Evolutionary conservation across 371 early-diverging fungal genomes (phyloP).

Genomic region (Nematocida sp.): DNA sequence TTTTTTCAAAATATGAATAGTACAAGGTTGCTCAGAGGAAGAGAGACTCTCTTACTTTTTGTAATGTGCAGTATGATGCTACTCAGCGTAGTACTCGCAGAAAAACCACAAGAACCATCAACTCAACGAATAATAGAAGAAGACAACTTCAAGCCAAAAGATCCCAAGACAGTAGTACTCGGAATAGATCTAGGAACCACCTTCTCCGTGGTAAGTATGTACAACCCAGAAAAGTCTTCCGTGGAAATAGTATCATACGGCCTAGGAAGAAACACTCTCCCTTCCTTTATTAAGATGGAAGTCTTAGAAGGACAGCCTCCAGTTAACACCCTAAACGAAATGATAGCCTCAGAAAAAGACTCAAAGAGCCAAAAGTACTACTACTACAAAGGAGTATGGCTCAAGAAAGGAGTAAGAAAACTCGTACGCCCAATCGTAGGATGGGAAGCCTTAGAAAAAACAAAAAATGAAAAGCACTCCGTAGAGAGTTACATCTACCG

Average conservation of each 20-base stretch:
- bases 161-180: constrained; percentile 24
- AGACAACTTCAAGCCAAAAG: neutral
- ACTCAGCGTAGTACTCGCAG: too few species aligned
- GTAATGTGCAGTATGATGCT: too few species aligned
- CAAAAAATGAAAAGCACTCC: constrained; percentile 38
- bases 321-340: constrained; percentile 83
- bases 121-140: neutral
- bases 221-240: constrained; percentile 82
- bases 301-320: constrained; percentile 73
- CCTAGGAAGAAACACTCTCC: constrained; percentile 88
- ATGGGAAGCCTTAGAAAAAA: constrained; percentile 49
- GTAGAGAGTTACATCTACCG: constrained; percentile 43
- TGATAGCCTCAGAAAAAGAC: constrained; percentile 74
- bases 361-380: constrained; percentile 62
- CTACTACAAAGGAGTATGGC: constrained; percentile 54
- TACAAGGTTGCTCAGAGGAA: neutral
- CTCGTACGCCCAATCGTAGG: constrained; percentile 43
- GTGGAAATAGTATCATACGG: constrained; percentile 73
- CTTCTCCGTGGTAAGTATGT: constrained; percentile 82
- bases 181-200: constrained; percentile 90
- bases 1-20: constrained; percentile 24
- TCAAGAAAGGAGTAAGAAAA: constrained; percentile 6
- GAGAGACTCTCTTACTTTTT: neutral
- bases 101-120: too few species aligned
- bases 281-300: constrained; percentile 85